Conservation (phyloP, 1,284 basidiomycete species). For the Cutaneotrichosporon sp. region DNA sequence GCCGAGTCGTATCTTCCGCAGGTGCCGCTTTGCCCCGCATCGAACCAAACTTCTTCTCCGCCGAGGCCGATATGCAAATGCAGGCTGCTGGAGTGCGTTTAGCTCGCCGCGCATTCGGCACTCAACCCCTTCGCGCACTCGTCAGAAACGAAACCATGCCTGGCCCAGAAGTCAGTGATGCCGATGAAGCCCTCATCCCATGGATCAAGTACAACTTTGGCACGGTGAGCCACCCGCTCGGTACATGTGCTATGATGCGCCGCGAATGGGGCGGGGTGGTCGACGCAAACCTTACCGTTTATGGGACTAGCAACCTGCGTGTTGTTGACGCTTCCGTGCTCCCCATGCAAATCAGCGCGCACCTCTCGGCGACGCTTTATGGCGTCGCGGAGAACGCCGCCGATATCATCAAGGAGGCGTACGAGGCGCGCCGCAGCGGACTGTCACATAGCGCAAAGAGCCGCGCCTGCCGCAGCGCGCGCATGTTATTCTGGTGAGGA, state of each 20-base stretch:
- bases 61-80: slow-evolving; percentile 46
- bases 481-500: not conserved
- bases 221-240: slow-evolving; percentile 60
- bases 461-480: not conserved
- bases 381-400: slow-evolving; percentile 69
- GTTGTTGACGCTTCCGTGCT: slow-evolving; percentile 55
- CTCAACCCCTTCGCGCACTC: slow-evolving; percentile 32
- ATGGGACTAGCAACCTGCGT: slow-evolving; percentile 59
- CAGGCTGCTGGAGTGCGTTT: slow-evolving; percentile 43
- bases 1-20: slow-evolving; percentile 57
- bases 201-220: slow-evolving; percentile 25
- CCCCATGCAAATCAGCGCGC: slow-evolving; percentile 53
- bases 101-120: slow-evolving; percentile 41
- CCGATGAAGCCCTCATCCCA: not conserved
- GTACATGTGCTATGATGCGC: slow-evolving; percentile 66
- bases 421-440: not conserved
- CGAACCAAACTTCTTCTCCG: slow-evolving; percentile 55
- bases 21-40: slow-evolving; percentile 61
- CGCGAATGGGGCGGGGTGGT: slow-evolving; percentile 64
- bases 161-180: not conserved
- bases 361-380: slow-evolving; percentile 58
- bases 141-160: slow-evolving; percentile 16
- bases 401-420: slow-evolving; percentile 58
- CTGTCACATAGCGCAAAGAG: not conserved
- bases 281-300: slow-evolving; percentile 62